phyloP scores from a whole-genome alignment of 257 asterid genomes.

The Solanum arcanum region DNA sequence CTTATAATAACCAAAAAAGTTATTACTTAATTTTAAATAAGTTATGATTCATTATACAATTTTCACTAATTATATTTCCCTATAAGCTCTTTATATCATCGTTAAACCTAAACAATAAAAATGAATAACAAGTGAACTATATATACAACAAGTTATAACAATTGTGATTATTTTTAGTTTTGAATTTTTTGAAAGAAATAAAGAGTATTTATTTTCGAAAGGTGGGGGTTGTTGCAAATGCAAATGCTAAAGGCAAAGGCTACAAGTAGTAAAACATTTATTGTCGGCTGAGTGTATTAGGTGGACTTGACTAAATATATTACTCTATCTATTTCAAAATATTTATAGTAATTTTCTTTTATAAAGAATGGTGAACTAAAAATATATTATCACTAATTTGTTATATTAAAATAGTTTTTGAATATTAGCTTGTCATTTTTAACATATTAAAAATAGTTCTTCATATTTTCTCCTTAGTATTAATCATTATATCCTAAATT shows the following conservation, averaged over 20 bases:
- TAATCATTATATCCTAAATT: too few relatives aligned
- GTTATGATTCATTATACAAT: too few relatives aligned
- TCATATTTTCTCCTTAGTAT: neutral
- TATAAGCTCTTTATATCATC: neutral
- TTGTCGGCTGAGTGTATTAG: slow-evolving; percentile 50
- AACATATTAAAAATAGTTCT: too few relatives aligned
- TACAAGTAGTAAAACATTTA: slow-evolving; percentile 36
- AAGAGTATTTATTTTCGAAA: neutral
- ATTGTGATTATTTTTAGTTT: neutral
- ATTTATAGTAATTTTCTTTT: neutral
- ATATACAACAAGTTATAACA: too few relatives aligned
- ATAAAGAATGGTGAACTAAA: neutral
- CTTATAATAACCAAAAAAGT: neutral
- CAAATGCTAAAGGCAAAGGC: neutral
- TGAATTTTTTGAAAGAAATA: neutral
- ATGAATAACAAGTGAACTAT: neutral
- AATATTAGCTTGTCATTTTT: too few relatives aligned
- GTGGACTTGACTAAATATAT: slow-evolving; percentile 23
- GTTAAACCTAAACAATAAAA: too few relatives aligned
- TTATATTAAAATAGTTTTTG: too few relatives aligned
- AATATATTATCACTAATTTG: too few relatives aligned
- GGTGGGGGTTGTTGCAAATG: slow-evolving; percentile 59
- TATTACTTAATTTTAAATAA: neutral
- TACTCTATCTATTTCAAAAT: neutral
- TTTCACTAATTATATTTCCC: neutral